Conservation (phyloP, 768 basidiomycete species). For the Wakefieldia striispora region DNA sequence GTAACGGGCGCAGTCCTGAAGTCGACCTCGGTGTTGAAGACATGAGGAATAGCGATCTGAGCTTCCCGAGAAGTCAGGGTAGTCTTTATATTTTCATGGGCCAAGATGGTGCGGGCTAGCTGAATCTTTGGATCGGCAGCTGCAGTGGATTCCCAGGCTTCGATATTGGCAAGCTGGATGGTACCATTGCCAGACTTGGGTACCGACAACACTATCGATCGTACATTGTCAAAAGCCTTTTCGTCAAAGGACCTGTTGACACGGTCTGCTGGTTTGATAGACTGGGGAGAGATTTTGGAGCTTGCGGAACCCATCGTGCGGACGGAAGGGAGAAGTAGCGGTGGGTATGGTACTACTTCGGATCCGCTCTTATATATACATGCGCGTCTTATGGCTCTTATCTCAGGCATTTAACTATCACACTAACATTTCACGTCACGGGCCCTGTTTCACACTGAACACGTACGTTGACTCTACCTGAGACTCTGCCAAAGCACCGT, state of each 20-base stretch:
- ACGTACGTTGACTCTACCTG: no score
- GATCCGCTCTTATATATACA: slow-evolving; percentile 25
- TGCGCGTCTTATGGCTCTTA: slow-evolving; percentile 15
- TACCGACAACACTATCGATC: slow-evolving; percentile 4
- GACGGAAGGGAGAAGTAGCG: background rate
- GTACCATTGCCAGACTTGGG: slow-evolving; percentile 56
- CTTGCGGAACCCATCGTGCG: slow-evolving; percentile 23
- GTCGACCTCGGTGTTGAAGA: slow-evolving; percentile 81
- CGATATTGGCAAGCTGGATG: slow-evolving; percentile 54
- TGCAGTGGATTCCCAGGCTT: slow-evolving; percentile 65
- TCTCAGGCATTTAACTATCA: no score
- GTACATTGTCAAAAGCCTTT: slow-evolving; percentile 12
- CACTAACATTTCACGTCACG: no score
- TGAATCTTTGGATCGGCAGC: slow-evolving; percentile 56
- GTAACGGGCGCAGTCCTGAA: slow-evolving; percentile 84
- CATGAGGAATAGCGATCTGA: slow-evolving; percentile 60
- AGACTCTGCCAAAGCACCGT: no score
- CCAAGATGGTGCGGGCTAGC: slow-evolving; percentile 74
- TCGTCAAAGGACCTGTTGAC: slow-evolving; percentile 24
- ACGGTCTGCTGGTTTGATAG: slow-evolving; percentile 15
- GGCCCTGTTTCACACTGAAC: no score
- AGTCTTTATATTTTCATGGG: slow-evolving; percentile 62
- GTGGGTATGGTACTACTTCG: slow-evolving; percentile 11
- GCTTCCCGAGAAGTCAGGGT: slow-evolving; percentile 65
- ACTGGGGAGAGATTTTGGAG: slow-evolving; percentile 25